A percentile compares a stretch with the other conserved stretches of the same genome.
Evolutionary conservation across 1,284 basidiomycete species (phyloP).

Genomic region (Hypsizygus ulmarius): DNA sequence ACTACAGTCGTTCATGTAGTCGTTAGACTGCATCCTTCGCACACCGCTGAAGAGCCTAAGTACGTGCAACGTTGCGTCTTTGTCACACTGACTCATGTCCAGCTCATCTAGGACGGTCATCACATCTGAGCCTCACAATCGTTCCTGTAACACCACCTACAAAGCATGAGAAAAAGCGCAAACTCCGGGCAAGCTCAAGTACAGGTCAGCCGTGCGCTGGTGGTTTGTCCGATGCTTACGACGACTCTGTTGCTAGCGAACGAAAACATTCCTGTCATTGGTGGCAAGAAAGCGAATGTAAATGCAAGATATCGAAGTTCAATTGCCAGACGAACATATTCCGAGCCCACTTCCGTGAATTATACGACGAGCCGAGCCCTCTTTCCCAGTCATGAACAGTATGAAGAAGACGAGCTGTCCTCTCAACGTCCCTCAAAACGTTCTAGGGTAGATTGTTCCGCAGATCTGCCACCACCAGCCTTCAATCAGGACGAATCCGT

Average conservation of each 20-base stretch:
- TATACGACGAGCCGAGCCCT: constrained; percentile 1
- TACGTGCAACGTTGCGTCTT: neutral
- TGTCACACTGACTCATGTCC: neutral
- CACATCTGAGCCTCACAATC: neutral
- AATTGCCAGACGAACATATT: neutral
- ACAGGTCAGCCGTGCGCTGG: constrained; percentile 2
- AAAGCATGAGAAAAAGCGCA: constrained; percentile 6
- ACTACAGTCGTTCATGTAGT: neutral
- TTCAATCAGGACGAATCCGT: neutral
- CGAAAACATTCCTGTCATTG: constrained; percentile 1
- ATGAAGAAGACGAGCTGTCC: neutral
- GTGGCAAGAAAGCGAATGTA: neutral
- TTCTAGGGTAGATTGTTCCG: neutral
- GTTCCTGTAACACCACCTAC: constrained; percentile 4
- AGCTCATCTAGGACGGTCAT: constrained; percentile 2
- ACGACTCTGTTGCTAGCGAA: neutral
- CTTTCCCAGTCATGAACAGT: neutral
- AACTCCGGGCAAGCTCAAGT: constrained; percentile 6
- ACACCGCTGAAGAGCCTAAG: constrained; percentile 17
- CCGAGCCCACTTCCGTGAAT: neutral
- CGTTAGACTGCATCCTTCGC: constrained; percentile 18
- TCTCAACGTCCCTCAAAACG: constrained; percentile 4
- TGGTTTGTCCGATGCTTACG: too few relatives aligned
- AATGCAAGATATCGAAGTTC: neutral
- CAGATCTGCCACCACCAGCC: neutral